These are phyloP conservation scores for Ilyonectria sp. DNA, from an alignment of 2,329 filamentous ascomycete species.

Conservation along the genomic window DNA sequence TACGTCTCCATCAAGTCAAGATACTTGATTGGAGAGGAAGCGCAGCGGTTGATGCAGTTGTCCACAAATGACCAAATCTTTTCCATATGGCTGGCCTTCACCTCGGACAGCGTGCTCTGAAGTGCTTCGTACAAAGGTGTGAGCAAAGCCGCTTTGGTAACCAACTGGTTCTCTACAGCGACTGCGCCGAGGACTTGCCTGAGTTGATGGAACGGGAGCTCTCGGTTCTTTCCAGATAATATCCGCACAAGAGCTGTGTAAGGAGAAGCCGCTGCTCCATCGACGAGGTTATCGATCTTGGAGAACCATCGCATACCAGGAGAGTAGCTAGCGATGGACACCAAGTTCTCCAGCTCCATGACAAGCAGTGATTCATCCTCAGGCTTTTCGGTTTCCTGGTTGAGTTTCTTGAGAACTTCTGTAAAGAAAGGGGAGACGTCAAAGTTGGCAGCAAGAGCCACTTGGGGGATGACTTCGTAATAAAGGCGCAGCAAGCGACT, in stretches of 20 bases:
- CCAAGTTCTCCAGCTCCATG: constrained; percentile 85
- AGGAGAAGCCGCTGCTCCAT: constrained; percentile 66
- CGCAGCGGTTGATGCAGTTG: constrained; percentile 84
- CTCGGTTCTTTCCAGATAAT: constrained; percentile 50
- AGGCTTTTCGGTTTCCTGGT: constrained; percentile 66
- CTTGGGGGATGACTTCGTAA: constrained; percentile 84
- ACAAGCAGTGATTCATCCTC: constrained; percentile 70
- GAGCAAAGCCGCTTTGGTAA: constrained; percentile 67
- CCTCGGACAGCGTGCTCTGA: constrained; percentile 40
- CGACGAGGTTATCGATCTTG: constrained; percentile 74
- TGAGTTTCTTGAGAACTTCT: constrained; percentile 75
- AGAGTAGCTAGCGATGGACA: constrained; percentile 85
- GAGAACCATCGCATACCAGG: constrained; percentile 93
- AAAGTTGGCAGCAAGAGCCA: constrained; percentile 87
- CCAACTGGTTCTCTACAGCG: constrained; percentile 76
- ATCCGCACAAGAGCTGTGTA: constrained; percentile 78
- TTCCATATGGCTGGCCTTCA: constrained; percentile 50
- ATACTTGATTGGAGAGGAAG: constrained; percentile 85
- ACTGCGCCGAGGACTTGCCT: constrained; percentile 72
- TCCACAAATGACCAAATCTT: constrained; percentile 81
- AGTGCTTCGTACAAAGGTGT: constrained; percentile 60
- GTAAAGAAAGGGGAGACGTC: constrained; percentile 87
- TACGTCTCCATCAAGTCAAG: constrained; percentile 77
- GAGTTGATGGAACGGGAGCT: constrained; percentile 60
- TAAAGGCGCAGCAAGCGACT: constrained; percentile 87